phyloP scores from a whole-genome alignment of 2,329 filamentous ascomycete species.

The Aureobasidium sp. region DNA sequence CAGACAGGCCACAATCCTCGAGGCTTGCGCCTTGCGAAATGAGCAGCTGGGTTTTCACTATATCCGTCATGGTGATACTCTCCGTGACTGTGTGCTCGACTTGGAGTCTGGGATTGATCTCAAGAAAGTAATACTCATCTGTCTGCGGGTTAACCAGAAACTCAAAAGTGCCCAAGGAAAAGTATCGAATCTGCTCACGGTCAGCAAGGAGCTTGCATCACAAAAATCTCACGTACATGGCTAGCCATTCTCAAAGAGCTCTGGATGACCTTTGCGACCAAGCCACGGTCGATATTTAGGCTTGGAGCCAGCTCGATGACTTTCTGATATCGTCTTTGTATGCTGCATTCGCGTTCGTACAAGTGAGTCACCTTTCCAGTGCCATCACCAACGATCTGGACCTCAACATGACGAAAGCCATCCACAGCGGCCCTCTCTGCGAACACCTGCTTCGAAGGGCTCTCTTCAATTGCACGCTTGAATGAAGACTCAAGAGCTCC shows the following conservation, averaged over 20 bases:
- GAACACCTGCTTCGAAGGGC: conserved; percentile 51
- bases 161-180: conserved; percentile 57
- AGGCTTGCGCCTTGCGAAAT: conserved; percentile 46
- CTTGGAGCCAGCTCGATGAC: conserved; percentile 54
- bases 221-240: conserved; percentile 23
- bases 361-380: conserved; percentile 46
- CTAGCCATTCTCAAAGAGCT: conserved; percentile 48
- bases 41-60: conserved; percentile 49
- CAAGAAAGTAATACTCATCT: conserved; percentile 51
- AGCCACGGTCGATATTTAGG: conserved; percentile 38
- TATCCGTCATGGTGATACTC: conserved; percentile 46
- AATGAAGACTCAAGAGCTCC: conserved; percentile 39
- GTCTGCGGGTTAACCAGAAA: conserved; percentile 50
- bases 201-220: neutral
- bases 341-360: conserved; percentile 56
- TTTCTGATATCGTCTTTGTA: conserved; percentile 56
- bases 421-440: conserved; percentile 56
- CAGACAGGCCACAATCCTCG: conserved; percentile 28
- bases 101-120: conserved; percentile 55
- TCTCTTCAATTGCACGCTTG: conserved; percentile 50
- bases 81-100: conserved; percentile 59
- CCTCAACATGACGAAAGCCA: conserved; percentile 55
- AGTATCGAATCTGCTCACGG: conserved; percentile 42
- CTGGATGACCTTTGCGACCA: conserved; percentile 46
- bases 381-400: conserved; percentile 55